phyloP scores from a whole-genome alignment of 139 green algal species.

The Chlorella vulgaris region DNA sequence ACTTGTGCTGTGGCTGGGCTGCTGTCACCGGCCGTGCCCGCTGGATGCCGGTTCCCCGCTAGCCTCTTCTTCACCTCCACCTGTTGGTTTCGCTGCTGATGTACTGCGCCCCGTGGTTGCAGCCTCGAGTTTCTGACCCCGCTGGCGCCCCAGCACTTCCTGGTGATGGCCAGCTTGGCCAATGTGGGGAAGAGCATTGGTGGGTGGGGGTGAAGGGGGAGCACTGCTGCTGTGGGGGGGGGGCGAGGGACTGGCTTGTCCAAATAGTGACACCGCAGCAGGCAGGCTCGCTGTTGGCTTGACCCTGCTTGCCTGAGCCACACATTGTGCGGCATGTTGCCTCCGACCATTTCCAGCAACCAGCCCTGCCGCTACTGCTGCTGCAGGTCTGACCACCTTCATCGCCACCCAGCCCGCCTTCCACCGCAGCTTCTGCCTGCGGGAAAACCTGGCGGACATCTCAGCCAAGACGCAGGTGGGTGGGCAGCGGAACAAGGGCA shows the following conservation, averaged over 20 bases:
- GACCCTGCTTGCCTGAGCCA: too few species aligned
- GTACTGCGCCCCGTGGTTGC: slow-evolving; percentile 6
- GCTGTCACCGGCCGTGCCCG: too few species aligned
- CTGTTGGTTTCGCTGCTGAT: background rate
- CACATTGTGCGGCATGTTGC: too few species aligned
- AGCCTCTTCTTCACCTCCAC: too few species aligned
- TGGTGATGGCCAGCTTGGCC: slow-evolving; percentile 80
- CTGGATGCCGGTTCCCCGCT: too few species aligned
- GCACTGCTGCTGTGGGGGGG: too few species aligned
- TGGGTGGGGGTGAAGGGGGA: background rate
- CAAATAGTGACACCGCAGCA: too few species aligned
- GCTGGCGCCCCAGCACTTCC: slow-evolving; percentile 71
- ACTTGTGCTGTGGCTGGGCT: too few species aligned
- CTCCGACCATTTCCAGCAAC: too few species aligned
- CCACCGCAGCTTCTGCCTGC: slow-evolving; percentile 77
- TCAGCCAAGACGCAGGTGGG: slow-evolving; percentile 86
- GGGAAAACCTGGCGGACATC: slow-evolving; percentile 93
- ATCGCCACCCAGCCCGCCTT: slow-evolving; percentile 87
- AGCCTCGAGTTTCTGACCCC: slow-evolving; percentile 89
- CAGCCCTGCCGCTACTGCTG: too few species aligned
- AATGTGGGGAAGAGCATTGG: slow-evolving; percentile 87
- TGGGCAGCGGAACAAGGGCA: background rate
- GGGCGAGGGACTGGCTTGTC: too few species aligned
- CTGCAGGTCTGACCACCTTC: slow-evolving; percentile 84
- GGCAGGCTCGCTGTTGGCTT: too few species aligned